phyloP scores from a whole-genome alignment of 2,329 filamentous ascomycete genomes.

The Venturia carpophila region DNA sequence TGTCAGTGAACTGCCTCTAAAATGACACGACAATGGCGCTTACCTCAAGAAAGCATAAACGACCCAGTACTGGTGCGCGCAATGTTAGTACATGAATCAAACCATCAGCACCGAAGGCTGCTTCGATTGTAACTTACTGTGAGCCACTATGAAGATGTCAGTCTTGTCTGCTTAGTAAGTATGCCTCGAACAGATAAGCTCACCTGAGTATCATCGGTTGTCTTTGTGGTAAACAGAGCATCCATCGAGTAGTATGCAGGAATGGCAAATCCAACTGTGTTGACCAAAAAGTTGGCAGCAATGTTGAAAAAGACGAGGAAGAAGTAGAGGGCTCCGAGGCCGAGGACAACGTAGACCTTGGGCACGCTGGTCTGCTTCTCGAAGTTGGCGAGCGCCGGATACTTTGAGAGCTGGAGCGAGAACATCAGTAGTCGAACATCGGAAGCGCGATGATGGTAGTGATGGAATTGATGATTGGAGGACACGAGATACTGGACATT shows the following conservation, averaged over 20 bases:
- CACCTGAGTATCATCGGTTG: slow-evolving; percentile 76
- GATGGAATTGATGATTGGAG: slow-evolving; percentile 8
- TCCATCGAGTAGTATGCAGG: slow-evolving; percentile 77
- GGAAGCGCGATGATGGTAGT: slow-evolving; percentile 5
- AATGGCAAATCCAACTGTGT: slow-evolving; percentile 74
- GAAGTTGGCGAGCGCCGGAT: slow-evolving; percentile 73
- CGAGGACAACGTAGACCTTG: slow-evolving; percentile 77
- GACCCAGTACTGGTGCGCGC: slow-evolving; percentile 63
- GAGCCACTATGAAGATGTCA: slow-evolving; percentile 48
- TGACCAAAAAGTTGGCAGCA: slow-evolving; percentile 78
- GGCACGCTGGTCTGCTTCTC: slow-evolving; percentile 77
- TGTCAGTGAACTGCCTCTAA: slow-evolving; percentile 21
- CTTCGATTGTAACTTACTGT: slow-evolving; percentile 35
- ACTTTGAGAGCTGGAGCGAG: slow-evolving; percentile 67
- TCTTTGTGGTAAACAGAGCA: slow-evolving; percentile 64
- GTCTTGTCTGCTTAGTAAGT: slow-evolving; percentile 8
- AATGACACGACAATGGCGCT: slow-evolving; percentile 25
- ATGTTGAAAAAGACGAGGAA: slow-evolving; percentile 92
- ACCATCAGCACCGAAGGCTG: not conserved
- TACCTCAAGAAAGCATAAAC: slow-evolving; percentile 73
- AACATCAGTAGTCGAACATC: not conserved
- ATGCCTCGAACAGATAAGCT: slow-evolving; percentile 28
- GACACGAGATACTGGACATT: slow-evolving; percentile 30
- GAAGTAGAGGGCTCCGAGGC: slow-evolving; percentile 71
- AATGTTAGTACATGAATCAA: slow-evolving; percentile 20